Base-by-base conservation (phyloP, 2,329 filamentous ascomycete genomes). In the Aspergillus clavatus region DNA sequence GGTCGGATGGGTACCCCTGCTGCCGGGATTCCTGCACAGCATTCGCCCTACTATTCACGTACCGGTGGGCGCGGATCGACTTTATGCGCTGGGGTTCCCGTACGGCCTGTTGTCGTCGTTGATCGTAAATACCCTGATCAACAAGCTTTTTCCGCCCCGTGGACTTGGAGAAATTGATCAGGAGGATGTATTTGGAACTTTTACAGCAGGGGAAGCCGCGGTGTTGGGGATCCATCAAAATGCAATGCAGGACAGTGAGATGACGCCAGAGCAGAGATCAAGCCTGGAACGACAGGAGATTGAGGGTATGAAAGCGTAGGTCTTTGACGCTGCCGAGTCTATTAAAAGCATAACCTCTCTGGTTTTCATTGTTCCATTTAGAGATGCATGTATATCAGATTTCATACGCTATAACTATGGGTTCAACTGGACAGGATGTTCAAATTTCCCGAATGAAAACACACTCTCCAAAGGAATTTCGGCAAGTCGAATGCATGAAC, bases 21-120 rank as follows among this genome's bases (percentile, higher is more conserved):
- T 73, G 38, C 68, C 67, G 37, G 69, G 68, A 1, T 73, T 73
- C 37, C 53, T 72, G 2, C 60, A 66, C 45, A 27, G 24, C 63
- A 68, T 27, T 27, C 24, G 24, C 24, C 24, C 24, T 27, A 27
- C 24, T 27, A 27, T 27, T 27, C 24, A 27, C 7, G 24, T 27
- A 3, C 24, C 24, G 3, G 24, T 27, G 24, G 24, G 24, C 24
- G 24, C 24, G 24, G 24, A 27, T 27, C 24, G 24, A 27, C 24
- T 27, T 27, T 27, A 27, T 27, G 24, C 24, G 24, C 24, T 27
- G 7, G 24, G 24, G 24, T 27, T 27, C 24, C 24, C 24, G 24
- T 27, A 27, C 24, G 24, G 24, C 24, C 24, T 27, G 24, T 27
- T 27, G 24, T 27, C 24, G 24, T 27, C 24, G 24, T 11, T 27